Percentiles rank a stretch among this genome's conserved stretches.
Evolutionary conservation across 805 yeast species (phyloP).

Genomic region (Candida quercuum): DNA sequence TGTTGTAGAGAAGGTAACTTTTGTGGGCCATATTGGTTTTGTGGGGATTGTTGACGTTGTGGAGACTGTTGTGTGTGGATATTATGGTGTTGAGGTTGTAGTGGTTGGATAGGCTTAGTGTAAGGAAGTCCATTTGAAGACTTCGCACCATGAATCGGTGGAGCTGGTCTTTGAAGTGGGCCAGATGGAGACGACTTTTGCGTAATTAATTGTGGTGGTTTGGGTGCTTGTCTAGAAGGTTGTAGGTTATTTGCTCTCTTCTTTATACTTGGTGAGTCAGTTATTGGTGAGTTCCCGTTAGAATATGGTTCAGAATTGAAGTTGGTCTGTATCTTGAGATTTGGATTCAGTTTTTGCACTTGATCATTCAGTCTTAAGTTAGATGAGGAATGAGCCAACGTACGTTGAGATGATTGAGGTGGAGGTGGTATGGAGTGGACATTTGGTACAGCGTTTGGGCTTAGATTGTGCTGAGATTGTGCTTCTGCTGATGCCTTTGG

Average conservation of each 20-base stretch:
- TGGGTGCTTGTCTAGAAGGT: slow-evolving; percentile 25
- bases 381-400: slow-evolving; percentile 7
- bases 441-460: too few relatives aligned
- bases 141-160: background rate
- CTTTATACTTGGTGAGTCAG: slow-evolving; percentile 9
- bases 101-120: slow-evolving; percentile 17
- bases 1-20: background rate
- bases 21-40: slow-evolving; percentile 2
- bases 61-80: slow-evolving; percentile 13
- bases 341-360: slow-evolving; percentile 23
- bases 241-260: slow-evolving; percentile 13
- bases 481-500: slow-evolving; percentile 29
- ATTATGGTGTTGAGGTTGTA: slow-evolving; percentile 26
- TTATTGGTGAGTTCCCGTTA: slow-evolving; percentile 5
- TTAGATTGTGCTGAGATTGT: slow-evolving; percentile 21
- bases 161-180: slow-evolving; percentile 4
- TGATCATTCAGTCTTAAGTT: slow-evolving; percentile 9
- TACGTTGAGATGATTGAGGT: slow-evolving; percentile 33
- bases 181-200: slow-evolving; percentile 13
- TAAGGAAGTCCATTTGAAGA: slow-evolving; percentile 4
- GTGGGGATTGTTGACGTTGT: slow-evolving; percentile 12
- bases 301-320: slow-evolving; percentile 11
- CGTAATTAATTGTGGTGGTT: slow-evolving; percentile 23
- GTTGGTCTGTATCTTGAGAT: slow-evolving; percentile 27
- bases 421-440: slow-evolving; percentile 43